These are phyloP conservation scores for Termitomyces sp. DNA, from an alignment of 768 basidiomycete species.

Conservation along the genomic window DNA sequence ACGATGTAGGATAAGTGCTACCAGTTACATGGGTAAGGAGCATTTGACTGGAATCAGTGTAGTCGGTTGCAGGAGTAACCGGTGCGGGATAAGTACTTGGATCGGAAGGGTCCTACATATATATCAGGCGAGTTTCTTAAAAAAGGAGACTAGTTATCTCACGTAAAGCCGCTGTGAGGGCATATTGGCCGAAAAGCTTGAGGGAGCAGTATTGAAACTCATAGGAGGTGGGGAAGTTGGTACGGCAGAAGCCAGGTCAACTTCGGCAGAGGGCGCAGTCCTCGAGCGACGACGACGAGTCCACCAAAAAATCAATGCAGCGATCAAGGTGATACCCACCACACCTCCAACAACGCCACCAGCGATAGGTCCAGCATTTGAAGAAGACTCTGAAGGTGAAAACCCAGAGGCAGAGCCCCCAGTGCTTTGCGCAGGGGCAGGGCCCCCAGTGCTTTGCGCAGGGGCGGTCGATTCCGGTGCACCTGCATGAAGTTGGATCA, in stretches of 20 bases:
- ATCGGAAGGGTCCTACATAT: constrained; percentile 31
- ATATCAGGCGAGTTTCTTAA: not conserved
- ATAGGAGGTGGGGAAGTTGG: constrained; percentile 9
- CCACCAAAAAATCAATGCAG: constrained; percentile 24
- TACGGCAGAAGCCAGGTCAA: constrained; percentile 10
- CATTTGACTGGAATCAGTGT: constrained; percentile 8
- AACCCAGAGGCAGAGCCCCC: constrained; percentile 1
- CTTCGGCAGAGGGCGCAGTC: constrained; percentile 18
- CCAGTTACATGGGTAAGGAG: constrained; percentile 17
- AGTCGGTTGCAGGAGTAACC: constrained; percentile 2
- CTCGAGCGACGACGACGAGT: constrained; percentile 20
- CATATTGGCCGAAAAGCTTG: constrained; percentile 12
- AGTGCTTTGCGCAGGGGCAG: constrained; percentile 15
- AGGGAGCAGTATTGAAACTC: constrained; percentile 11
- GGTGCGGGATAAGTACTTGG: constrained; percentile 36
- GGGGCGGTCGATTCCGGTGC: constrained; percentile 30
- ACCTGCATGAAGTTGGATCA: constrained; percentile 13
- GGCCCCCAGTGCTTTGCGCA: constrained; percentile 18
- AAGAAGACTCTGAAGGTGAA: constrained; percentile 3
- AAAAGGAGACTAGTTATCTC: constrained; percentile 12
- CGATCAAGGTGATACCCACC: constrained; percentile 39
- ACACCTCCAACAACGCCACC: constrained; percentile 61
- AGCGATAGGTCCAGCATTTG: constrained; percentile 48
- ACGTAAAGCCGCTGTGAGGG: constrained; percentile 34
- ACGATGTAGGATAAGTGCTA: constrained; percentile 10